Base-by-base conservation (phyloP, 352 stramenopile genomes). In the Elongisporangium anandrum region DNA sequence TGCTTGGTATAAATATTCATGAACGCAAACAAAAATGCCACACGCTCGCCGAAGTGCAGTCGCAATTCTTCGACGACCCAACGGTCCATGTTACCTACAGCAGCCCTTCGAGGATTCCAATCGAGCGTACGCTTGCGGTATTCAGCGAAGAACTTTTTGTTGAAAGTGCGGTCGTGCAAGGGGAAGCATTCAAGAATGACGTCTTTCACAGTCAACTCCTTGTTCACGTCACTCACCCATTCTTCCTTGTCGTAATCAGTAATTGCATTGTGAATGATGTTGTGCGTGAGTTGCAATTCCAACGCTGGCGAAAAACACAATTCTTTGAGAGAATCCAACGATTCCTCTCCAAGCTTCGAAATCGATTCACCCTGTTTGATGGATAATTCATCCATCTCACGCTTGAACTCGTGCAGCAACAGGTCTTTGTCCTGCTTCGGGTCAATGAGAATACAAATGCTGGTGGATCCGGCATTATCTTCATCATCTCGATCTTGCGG, bases 1-100 rank as follows among this genome's bases (percentile, higher is more conserved):
- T 90, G 82, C 70, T 95, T 95, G 39, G 79, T 94, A 73, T 95
- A 95, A 63, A 94, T 93, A 63, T 94, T 83, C 85, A 95, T 95
- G 55, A 94, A 95, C 2, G 87, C 87, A 60, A 95, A 95, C 7
- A 94, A 64, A 60, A 95, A 95, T 23, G 87, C 87, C n/a, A 95
- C 87, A 15, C 85, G 87, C 66, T 94, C 85, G 20, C 87, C 87
- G 65, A 95, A 95, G 60, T 95, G 87, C 20, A 95, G 70, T 21
- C 86, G 86, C 5, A 95, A 67, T 55, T 95, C 86, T 45, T 95
- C 86, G 6, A 95, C 85, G 0, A 82, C 86, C 86, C 86, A 95
- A 1, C 86, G 84, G 67, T 95, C 79, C 52, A 74, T 87, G 58
- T 95, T 95, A 23, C 82, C 84, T 2, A 76, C 72, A 15, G 81